These are phyloP conservation scores for Penicillium hesseltinei DNA, from an alignment of 2,329 filamentous ascomycete genomes.

Conservation along the genomic window DNA sequence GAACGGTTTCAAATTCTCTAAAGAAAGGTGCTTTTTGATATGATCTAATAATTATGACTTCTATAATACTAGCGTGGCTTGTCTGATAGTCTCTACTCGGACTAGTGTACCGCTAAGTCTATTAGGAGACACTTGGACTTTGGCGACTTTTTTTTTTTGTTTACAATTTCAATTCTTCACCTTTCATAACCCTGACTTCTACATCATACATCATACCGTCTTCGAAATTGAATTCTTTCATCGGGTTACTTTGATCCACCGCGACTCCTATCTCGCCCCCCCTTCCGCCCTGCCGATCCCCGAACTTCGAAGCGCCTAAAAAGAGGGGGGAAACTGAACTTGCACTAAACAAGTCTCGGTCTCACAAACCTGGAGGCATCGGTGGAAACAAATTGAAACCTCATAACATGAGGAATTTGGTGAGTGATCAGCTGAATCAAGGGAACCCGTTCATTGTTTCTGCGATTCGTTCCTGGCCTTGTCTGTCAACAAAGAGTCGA, in stretches of 20 bases:
- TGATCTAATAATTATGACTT: conserved; percentile 2
- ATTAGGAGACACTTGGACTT: conserved; percentile 3
- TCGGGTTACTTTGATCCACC: conserved; percentile 9
- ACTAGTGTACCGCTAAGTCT: conserved; percentile 14
- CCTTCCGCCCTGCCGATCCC: conserved; percentile 20
- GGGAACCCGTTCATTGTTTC: conserved; percentile 15
- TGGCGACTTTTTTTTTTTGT: not conserved
- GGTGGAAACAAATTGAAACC: not conserved
- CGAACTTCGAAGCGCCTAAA: conserved; percentile 17
- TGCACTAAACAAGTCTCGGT: conserved; percentile 5
- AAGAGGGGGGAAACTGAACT: conserved; percentile 16
- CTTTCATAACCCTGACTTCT: not conserved
- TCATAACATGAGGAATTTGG: conserved; percentile 20
- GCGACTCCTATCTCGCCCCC: conserved; percentile 10
- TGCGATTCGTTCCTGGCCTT: conserved; percentile 13
- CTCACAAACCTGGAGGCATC: conserved; percentile 2
- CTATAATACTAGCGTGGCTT: conserved; percentile 5
- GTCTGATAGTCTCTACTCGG: conserved; percentile 5
- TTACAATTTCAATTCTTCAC: not conserved
- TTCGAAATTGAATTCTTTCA: not conserved
- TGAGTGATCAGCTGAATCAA: conserved; percentile 13
- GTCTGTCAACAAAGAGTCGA: conserved; percentile 15
- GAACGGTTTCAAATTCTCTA: not conserved
- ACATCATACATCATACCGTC: not conserved
- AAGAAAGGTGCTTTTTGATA: not conserved